These are phyloP conservation scores for Backusella tuberculispora DNA, from an alignment of 192 early-diverging fungal species.

Conservation along the genomic window DNA sequence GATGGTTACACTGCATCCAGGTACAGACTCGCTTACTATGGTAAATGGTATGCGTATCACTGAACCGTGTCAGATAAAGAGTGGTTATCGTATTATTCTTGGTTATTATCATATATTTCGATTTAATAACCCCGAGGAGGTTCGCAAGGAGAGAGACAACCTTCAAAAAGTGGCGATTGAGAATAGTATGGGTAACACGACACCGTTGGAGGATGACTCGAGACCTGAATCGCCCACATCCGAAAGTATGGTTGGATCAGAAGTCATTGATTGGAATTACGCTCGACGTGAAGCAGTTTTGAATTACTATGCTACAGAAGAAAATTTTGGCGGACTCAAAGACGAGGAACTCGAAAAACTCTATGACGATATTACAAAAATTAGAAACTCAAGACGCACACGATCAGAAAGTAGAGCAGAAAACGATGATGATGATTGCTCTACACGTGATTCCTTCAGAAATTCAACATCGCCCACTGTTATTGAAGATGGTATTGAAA, in stretches of 20 bases:
- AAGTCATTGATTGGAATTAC: constrained; percentile 77
- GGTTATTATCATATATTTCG: constrained; percentile 82
- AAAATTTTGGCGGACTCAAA: constrained; percentile 57
- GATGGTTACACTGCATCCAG: constrained; percentile 63
- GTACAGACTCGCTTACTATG: constrained; percentile 60
- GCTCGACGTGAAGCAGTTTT: constrained; percentile 72
- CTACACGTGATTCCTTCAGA: constrained; percentile 31
- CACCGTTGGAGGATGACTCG: constrained; percentile 35
- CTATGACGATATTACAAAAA: constrained; percentile 61
- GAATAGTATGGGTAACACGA: constrained; percentile 24
- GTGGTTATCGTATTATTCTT: constrained; percentile 78
- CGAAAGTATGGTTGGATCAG: constrained; percentile 47
- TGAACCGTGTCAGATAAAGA: constrained; percentile 57
- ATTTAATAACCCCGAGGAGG: constrained; percentile 83
- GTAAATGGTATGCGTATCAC: constrained; percentile 76
- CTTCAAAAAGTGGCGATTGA: constrained; percentile 37
- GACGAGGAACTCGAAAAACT: constrained; percentile 60
- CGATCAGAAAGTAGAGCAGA: constrained; percentile 53
- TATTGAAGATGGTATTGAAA: constrained; percentile 44
- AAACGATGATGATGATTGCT: constrained; percentile 37
- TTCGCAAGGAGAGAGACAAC: constrained; percentile 60
- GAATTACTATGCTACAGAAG: constrained; percentile 45
- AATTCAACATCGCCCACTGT: constrained; percentile 28
- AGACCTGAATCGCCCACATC: constrained; percentile 40
- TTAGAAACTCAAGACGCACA: constrained; percentile 51